Evolutionary conservation across 176 grass and related monocot genomes (phyloP).

Genomic region (Carex parvula): DNA sequence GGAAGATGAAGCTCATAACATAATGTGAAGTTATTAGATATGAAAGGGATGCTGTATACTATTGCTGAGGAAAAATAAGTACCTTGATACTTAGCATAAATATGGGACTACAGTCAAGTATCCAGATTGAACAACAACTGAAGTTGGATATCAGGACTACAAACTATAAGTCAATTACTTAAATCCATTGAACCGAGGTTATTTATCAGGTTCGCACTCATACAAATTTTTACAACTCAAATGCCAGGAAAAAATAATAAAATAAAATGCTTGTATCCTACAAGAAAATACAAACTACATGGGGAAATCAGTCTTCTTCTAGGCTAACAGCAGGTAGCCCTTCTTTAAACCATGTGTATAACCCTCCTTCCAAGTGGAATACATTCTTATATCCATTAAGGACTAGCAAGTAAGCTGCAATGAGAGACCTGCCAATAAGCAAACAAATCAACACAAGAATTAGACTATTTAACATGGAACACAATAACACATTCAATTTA

Average conservation of each 20-base stretch:
- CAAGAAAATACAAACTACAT: constrained; percentile 15
- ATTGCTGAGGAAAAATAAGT: not conserved
- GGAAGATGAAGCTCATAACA: not conserved
- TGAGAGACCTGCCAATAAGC: constrained; percentile 57
- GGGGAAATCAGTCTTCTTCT: constrained; percentile 49
- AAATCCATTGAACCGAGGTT: not conserved
- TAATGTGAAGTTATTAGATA: not conserved
- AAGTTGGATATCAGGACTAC: not conserved
- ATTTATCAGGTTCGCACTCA: not conserved
- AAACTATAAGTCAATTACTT: not conserved
- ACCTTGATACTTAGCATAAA: not conserved
- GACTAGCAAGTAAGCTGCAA: constrained; percentile 82
- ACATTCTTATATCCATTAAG: constrained; percentile 89
- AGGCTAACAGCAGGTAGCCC: constrained; percentile 48
- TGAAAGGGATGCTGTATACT: not conserved
- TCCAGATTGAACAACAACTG: not conserved
- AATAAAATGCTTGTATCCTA: constrained; percentile 5
- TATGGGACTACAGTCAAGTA: not conserved
- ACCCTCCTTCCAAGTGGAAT: constrained; percentile 77
- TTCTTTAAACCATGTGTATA: constrained; percentile 88
- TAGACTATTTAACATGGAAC: not conserved
- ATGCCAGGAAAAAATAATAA: not conserved
- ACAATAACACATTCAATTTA: not conserved
- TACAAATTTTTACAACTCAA: constrained; percentile 7
- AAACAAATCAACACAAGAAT: constrained; percentile 8